phyloP scores from a whole-genome alignment of 441 rosid species.

The Erysimum pusillum region DNA sequence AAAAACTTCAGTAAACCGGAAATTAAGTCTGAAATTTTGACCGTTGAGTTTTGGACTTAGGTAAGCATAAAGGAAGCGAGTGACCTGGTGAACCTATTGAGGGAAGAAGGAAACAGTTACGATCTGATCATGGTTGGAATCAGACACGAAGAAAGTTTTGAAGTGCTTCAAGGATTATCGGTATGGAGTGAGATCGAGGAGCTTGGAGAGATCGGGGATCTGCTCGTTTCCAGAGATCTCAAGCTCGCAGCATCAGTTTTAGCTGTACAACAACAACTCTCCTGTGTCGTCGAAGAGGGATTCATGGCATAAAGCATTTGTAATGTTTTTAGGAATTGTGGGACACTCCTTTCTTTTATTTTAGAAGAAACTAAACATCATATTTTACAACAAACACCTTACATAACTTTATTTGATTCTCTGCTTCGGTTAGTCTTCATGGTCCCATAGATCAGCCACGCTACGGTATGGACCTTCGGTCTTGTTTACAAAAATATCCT shows the following conservation, averaged over 20 bases:
- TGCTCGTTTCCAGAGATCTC: conserved; percentile 44
- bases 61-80: conserved; percentile 27
- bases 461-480: conserved; percentile 54
- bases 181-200: conserved; percentile 46
- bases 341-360: neutral
- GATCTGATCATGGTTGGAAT: conserved; percentile 43
- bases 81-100: conserved; percentile 7
- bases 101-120: conserved; percentile 25
- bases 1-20: no score
- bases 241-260: conserved; percentile 36
- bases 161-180: conserved; percentile 38
- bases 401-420: neutral
- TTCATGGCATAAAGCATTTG: neutral
- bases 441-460: conserved; percentile 66
- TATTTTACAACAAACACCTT: neutral
- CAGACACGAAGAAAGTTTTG: conserved; percentile 31
- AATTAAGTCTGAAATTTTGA: neutral
- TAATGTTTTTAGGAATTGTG: conserved; percentile 10
- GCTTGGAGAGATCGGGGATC: conserved; percentile 47
- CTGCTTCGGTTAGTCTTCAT: conserved; percentile 50
- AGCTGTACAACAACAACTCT: conserved; percentile 47
- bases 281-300: conserved; percentile 30
- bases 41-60: neutral
- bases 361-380: conserved; percentile 11
- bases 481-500: conserved; percentile 57